phyloP scores from a whole-genome alignment of 2,329 filamentous ascomycete genomes.

The Colletotrichum truncatum region DNA sequence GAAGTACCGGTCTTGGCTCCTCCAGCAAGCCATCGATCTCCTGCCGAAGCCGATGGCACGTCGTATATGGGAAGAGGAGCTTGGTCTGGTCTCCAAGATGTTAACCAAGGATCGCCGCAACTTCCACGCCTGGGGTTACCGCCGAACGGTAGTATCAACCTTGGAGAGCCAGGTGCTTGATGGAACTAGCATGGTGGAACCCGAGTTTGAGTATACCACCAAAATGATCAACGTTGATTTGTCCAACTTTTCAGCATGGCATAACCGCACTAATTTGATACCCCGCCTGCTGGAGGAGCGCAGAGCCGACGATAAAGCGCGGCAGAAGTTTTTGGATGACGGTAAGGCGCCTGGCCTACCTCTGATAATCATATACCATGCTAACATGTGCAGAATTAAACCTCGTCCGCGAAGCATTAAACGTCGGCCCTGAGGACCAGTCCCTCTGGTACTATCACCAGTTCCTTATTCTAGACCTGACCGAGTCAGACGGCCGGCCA shows the following conservation, averaged over 20 bases:
- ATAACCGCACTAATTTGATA: constrained; percentile 87
- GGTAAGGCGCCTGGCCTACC: constrained; percentile 53
- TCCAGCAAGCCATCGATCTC: constrained; percentile 74
- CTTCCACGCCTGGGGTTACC: constrained; percentile 96
- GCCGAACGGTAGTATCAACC: constrained; percentile 79
- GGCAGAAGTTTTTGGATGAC: constrained; percentile 76
- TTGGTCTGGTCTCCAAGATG: constrained; percentile 88
- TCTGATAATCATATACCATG: too few relatives aligned
- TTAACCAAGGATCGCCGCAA: constrained; percentile 86
- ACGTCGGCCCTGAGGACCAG: constrained; percentile 92
- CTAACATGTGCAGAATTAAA: constrained; percentile 67
- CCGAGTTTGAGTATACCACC: constrained; percentile 90
- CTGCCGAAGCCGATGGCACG: constrained; percentile 66
- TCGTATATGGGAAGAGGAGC: constrained; percentile 83
- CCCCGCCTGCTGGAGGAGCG: constrained; percentile 78
- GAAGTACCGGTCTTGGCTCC: constrained; percentile 91
- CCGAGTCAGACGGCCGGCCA: constrained; percentile 55
- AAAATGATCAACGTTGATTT: constrained; percentile 87
- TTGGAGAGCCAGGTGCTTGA: constrained; percentile 69
- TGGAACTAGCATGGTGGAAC: constrained; percentile 74
- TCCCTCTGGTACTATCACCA: constrained; percentile 98
- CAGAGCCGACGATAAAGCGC: constrained; percentile 66
- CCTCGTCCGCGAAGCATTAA: constrained; percentile 80
- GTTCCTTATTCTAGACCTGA: constrained; percentile 78
- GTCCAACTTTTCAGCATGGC: constrained; percentile 98